Evolutionary conservation across 164 flowering plant species (phyloP), one percentile per base, ranked within the genome.

Genomic region (Echeveria elegans): DNA sequence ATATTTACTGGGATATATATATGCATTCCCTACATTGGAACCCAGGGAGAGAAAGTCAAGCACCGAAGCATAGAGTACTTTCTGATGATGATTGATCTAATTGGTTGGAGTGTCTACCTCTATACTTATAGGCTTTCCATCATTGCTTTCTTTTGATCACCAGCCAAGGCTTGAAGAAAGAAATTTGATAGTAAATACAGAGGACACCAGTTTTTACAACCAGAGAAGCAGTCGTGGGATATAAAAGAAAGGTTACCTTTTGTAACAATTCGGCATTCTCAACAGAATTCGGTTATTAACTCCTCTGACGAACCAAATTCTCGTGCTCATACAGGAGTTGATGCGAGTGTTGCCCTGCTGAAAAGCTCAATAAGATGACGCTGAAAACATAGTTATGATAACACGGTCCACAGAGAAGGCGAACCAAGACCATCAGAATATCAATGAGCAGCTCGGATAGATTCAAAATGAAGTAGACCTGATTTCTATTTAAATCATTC

Each of bases 61-160:
- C 16, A 56, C 61, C n/a, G 61, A 56, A 56, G 61, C 18, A 56
- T 56, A 8, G 2, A 12, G 61, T 1, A 56, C 66, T 67, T 10
- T 8, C n/a, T n/a, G 14, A 48, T 11, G 29, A 30, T 41, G 0
- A 14, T 28, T 26, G 23, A 26, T 40, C 28, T 40, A 67, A 36
- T 23, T 23, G 68, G 68, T 31, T 41, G 66, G 58, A 71, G n/a
- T n/a, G 18, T 73, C 59, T 70, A 92, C 99, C 97, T 94, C 99
- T 77, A 94, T 94, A 70, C 91, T 94, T 64, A 94, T 91, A 67
- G 99, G 96, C 66, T 94, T 94, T 53, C 99, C 99, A 81, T 91
- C 96, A 88, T 89, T 72, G 99, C 99, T 76, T 94, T 94, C 88
- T 89, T 94, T 77, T 91, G 75, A 77, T 94, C 99, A 75, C 99